These are phyloP conservation scores for Pestalotiopsis sp. DNA, from an alignment of 2,329 filamentous ascomycete genomes.

Conservation along the genomic window DNA sequence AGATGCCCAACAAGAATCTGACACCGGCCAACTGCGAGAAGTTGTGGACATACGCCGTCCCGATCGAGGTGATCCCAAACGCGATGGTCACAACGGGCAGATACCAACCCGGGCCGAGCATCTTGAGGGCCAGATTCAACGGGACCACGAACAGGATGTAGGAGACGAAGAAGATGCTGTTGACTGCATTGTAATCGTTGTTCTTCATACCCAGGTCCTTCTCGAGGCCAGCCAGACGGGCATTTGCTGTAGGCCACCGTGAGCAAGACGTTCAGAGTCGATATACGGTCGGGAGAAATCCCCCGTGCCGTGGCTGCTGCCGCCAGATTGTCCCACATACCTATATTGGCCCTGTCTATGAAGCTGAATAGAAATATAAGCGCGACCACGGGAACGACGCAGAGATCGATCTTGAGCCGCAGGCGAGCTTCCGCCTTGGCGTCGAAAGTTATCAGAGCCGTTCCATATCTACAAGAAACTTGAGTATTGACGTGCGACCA, in stretches of 20 bases:
- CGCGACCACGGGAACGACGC: constrained; percentile 64
- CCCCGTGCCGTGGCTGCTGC: background rate
- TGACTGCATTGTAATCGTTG: constrained; percentile 70
- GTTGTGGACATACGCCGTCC: constrained; percentile 62
- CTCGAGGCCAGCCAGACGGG: constrained; percentile 66
- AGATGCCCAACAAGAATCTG: constrained; percentile 67
- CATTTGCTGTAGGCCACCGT: constrained; percentile 56
- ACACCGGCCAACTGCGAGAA: constrained; percentile 54
- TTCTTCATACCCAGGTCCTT: constrained; percentile 59
- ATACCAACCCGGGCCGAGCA: constrained; percentile 72
- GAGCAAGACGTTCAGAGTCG: background rate
- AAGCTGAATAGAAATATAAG: constrained; percentile 72
- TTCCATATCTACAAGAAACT: constrained; percentile 42
- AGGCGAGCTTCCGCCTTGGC: constrained; percentile 57
- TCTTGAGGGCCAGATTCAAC: constrained; percentile 69
- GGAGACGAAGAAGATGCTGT: constrained; percentile 71
- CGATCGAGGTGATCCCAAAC: constrained; percentile 66
- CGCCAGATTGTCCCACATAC: constrained; percentile 34
- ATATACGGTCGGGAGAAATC: background rate
- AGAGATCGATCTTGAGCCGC: constrained; percentile 63
- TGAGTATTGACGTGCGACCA: background rate
- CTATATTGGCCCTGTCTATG: constrained; percentile 71
- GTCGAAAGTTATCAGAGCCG: constrained; percentile 56
- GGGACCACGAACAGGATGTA: constrained; percentile 77
- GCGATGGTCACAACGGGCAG: constrained; percentile 63